These are phyloP conservation scores for Euphorbia celastroides DNA, from an alignment of 441 rosid species.

Conservation along the genomic window DNA sequence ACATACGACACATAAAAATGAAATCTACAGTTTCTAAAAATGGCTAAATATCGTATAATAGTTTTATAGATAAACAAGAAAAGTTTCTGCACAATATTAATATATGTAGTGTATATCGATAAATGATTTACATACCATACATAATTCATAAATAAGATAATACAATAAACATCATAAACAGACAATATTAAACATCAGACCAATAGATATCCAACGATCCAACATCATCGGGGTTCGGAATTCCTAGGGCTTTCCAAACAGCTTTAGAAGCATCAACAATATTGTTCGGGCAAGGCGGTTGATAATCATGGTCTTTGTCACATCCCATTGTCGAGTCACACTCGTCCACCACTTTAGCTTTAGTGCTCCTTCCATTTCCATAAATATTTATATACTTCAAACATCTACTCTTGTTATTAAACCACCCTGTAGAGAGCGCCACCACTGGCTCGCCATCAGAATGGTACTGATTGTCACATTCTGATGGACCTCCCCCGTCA, in stretches of 20 bases:
- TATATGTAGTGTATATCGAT: no score
- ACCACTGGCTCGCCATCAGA: not conserved
- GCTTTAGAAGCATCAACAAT: not conserved
- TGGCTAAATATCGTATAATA: no score
- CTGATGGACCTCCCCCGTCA: slow-evolving; percentile 2
- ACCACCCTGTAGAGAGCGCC: not conserved
- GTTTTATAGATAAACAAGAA: no score
- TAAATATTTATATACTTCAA: no score
- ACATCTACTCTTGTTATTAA: not conserved
- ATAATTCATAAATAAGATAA: no score
- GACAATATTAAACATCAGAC: not conserved
- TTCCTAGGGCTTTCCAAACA: not conserved
- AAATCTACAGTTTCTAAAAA: no score
- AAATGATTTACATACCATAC: no score
- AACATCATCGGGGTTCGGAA: not conserved
- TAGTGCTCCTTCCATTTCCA: not conserved
- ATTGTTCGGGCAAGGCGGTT: not conserved
- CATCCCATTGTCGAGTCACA: slow-evolving; percentile 2
- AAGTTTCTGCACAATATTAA: not conserved
- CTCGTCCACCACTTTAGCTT: not conserved
- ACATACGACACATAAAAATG: no score
- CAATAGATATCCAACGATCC: not conserved
- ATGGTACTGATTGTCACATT: not conserved
- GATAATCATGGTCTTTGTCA: not conserved
- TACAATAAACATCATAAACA: no score